phyloP scores from a whole-genome alignment of 169 alveolate species.

The Plasmodium ovale region DNA sequence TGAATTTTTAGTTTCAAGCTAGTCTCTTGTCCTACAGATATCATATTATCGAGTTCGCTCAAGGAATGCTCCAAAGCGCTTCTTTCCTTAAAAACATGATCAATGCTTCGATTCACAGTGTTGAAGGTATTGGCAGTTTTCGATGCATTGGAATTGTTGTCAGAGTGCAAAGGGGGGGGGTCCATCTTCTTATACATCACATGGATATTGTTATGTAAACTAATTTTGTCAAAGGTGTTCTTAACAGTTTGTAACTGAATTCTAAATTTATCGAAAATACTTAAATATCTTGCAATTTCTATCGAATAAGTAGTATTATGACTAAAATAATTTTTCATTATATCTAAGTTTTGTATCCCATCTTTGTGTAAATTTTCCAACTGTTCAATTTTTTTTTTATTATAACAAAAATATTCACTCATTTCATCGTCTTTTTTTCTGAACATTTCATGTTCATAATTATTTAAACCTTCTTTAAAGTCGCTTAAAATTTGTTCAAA shows the following conservation, averaged over 20 bases:
- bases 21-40: slow-evolving; percentile 39
- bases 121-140: not conserved
- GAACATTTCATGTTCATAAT: slow-evolving; percentile 18
- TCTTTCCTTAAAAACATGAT: slow-evolving; percentile 65
- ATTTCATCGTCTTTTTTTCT: slow-evolving; percentile 26
- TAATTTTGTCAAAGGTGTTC: slow-evolving; percentile 34
- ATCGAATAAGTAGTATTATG: slow-evolving; percentile 47
- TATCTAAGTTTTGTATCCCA: slow-evolving; percentile 48
- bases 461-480: slow-evolving; percentile 24
- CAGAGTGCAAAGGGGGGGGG: not conserved
- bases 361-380: slow-evolving; percentile 50
- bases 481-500: slow-evolving; percentile 60
- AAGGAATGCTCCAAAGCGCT: slow-evolving; percentile 49
- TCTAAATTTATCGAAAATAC: slow-evolving; percentile 73
- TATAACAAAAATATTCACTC: slow-evolving; percentile 16
- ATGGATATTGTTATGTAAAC: slow-evolving; percentile 13
- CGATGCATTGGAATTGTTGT: slow-evolving; percentile 3
- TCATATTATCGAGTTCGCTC: slow-evolving; percentile 46
- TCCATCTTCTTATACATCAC: not conserved
- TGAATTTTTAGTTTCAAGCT: slow-evolving; percentile 32
- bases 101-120: not conserved
- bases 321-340: slow-evolving; percentile 55
- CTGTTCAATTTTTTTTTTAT: slow-evolving; percentile 54
- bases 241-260: slow-evolving; percentile 53
- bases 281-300: slow-evolving; percentile 64